Evolutionary conservation across 805 yeast genomes (phyloP), one percentile per base, ranked within the genome.

Genomic region (Cephaloascus albidus): DNA sequence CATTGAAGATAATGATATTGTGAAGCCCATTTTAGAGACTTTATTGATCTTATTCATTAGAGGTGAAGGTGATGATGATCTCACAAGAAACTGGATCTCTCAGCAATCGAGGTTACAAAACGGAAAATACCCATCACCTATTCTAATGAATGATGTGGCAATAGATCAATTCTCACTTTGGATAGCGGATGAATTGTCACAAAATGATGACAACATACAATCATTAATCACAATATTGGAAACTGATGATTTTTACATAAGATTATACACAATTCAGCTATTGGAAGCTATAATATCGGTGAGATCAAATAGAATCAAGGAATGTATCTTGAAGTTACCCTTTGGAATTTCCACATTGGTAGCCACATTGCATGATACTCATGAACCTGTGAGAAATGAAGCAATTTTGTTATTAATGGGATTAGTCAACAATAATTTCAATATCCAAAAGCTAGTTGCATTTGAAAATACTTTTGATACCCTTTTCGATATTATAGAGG

Each of bases 171-270:
- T 93, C 47, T 85, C 96, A 1, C 61, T 89, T 40, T 89, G 97
- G 95, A 85, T 93, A 26, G 87, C 97, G 0, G 98, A 93, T 59
- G 97, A 87, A 51, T 65, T 93, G 49, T 83, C 89, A 1, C 89
- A 85, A 60, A 61, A 68, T 10, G 18, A 31, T 6, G 33, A 31
- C 6, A 31, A 14, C 15, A 31, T 31, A 14, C 33, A 31, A n/a
- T 8, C 17, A 8, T 31, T 31, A 15, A 31, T 31, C 16, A 8
- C 33, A 8, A 31, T 31, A 8, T 16, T 31, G 18, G 33, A 31
- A 15, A 31, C 15, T n/a, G 63, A 64, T 14, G 90, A 86, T 52
- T 86, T 87, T 53, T 94, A 86, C 57, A 72, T 82, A 33, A 72
- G 83, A 41, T 65, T 93, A 8, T 93, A 90, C 54, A 71, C 95